A percentile compares a stretch with the other conserved stretches of the same genome.
Conservation (phyloP, 495 filamentous ascomycete genomes). For the Penicillium simplicissimum region DNA sequence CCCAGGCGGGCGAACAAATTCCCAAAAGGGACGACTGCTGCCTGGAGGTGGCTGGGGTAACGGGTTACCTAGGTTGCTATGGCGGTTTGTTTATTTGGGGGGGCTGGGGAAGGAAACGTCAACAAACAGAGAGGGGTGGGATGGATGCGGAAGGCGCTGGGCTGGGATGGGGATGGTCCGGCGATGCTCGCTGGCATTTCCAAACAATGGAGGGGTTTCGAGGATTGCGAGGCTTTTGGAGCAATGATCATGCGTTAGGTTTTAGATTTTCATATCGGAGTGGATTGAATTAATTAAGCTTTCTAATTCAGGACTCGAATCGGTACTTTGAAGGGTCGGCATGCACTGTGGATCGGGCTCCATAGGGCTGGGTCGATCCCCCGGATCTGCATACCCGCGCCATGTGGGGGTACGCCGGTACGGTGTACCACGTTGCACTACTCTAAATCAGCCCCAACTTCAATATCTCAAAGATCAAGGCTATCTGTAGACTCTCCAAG, state of each 20-base stretch:
- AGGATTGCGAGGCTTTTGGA: background rate
- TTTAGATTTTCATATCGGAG: background rate
- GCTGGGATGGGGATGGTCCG: background rate
- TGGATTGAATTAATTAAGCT: background rate
- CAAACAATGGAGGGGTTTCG: background rate
- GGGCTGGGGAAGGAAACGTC: background rate
- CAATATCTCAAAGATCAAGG: background rate
- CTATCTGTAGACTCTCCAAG: background rate
- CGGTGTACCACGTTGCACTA: slow-evolving; percentile 3
- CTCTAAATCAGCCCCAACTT: background rate
- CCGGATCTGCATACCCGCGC: background rate
- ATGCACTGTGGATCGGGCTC: background rate
- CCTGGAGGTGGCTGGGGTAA: background rate
- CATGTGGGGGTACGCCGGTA: background rate
- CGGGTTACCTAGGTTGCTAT: background rate
- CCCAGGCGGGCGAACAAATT: background rate
- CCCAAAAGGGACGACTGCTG: background rate
- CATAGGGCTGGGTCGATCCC: background rate
- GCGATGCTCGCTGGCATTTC: background rate
- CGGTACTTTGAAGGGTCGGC: background rate
- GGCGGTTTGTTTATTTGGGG: background rate
- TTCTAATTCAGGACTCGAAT: background rate
- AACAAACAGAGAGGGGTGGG: background rate
- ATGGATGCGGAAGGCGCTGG: background rate
- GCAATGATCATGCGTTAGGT: background rate